phyloP scores from a whole-genome alignment of 306 rosid genomes.

The Quercus glauca region DNA sequence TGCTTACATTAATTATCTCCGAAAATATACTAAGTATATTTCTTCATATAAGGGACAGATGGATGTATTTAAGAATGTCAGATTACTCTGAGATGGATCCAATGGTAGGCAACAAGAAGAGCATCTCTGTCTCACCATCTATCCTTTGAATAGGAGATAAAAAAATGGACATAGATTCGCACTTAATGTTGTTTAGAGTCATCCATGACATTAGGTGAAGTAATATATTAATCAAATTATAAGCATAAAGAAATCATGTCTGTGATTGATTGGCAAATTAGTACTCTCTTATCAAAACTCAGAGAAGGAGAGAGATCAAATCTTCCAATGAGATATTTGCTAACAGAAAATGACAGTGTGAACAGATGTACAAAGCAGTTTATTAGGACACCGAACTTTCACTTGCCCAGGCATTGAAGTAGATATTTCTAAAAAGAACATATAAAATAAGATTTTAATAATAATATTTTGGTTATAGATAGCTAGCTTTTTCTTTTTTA shows the following conservation, averaged over 20 bases:
- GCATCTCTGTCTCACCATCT: background rate
- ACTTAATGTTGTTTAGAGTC: constrained; percentile 18
- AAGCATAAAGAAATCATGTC: background rate
- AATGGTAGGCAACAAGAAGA: background rate
- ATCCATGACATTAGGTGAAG: constrained; percentile 14
- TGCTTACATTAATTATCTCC: no score
- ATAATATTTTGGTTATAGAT: background rate
- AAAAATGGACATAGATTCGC: background rate
- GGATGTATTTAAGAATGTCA: constrained; percentile 7
- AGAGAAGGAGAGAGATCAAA: constrained; percentile 3
- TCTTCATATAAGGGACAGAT: background rate
- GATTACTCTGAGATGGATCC: background rate
- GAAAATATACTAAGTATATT: background rate
- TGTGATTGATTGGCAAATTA: background rate
- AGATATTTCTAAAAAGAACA: constrained; percentile 7
- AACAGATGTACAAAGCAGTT: constrained; percentile 9
- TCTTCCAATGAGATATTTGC: constrained; percentile 23
- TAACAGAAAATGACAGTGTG: constrained; percentile 22
- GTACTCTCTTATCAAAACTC: background rate
- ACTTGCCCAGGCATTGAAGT: background rate
- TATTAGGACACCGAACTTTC: constrained; percentile 9
- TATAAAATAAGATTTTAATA: background rate
- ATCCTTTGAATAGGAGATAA: background rate
- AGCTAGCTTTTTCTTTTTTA: no score
- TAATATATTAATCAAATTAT: background rate